A percentile compares a stretch with the other conserved stretches of the same genome.
Conservation (phyloP, 2,329 filamentous ascomycete species). For the Calonectria honghensis region DNA sequence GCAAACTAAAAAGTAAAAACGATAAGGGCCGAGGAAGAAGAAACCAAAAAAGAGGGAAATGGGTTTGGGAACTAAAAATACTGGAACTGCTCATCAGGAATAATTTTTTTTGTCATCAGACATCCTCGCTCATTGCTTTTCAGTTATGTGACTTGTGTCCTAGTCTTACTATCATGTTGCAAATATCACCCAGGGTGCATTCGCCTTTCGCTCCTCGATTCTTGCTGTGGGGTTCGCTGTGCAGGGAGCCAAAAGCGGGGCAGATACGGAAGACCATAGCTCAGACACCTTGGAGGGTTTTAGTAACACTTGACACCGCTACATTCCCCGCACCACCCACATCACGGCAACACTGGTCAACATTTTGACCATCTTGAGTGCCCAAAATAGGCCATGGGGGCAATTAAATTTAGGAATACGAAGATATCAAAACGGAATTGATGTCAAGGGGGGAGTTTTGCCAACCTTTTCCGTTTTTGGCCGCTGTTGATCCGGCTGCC, state of each 20-base stretch:
- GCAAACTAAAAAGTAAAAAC: constrained; percentile 36
- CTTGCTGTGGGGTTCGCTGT: not conserved
- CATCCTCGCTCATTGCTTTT: not conserved
- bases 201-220: not conserved
- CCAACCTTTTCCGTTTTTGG: not conserved
- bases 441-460: not conserved
- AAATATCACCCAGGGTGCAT: not conserved
- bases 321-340: no score
- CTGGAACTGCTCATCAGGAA: not conserved
- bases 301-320: not conserved
- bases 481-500: not conserved
- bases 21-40: not conserved
- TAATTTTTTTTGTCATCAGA: not conserved
- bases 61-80: not conserved
- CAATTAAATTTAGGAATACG: not conserved
- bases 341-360: not conserved
- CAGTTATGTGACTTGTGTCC: not conserved
- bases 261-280: no score
- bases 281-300: not conserved
- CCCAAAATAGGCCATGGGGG: not conserved
- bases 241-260: not conserved
- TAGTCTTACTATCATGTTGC: not conserved
- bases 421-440: not conserved
- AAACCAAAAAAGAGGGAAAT: not conserved
- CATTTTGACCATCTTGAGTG: not conserved